Percentiles rank a stretch among this genome's conserved stretches.
phyloP scores from a whole-genome alignment of 306 rosid species.

The Lupinus albus region DNA sequence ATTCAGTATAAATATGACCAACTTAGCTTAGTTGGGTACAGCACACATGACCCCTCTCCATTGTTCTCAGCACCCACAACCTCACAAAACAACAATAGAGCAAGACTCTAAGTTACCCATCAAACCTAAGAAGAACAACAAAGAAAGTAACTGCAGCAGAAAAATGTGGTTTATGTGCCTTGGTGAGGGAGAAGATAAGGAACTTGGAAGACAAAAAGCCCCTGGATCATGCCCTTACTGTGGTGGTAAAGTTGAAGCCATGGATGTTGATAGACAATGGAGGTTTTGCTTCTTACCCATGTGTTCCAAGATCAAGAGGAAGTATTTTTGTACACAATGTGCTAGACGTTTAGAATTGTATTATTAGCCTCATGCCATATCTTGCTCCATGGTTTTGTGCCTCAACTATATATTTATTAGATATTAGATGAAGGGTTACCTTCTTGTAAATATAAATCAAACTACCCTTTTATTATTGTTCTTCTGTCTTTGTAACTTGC shows the following conservation, averaged over 20 bases:
- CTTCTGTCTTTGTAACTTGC: too few relatives aligned
- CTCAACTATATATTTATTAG: too few relatives aligned
- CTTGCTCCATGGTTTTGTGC: too few relatives aligned
- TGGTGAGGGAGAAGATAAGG: conserved; percentile 70
- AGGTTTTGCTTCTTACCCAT: conserved; percentile 70
- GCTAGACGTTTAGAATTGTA: conserved; percentile 66
- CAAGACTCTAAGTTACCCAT: not conserved
- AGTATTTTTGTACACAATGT: conserved; percentile 75
- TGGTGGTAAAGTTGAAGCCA: conserved; percentile 76
- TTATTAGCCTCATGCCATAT: conserved; percentile 31
- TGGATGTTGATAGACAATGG: conserved; percentile 71
- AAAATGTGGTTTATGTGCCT: conserved; percentile 74
- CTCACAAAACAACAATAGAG: not conserved
- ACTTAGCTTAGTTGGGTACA: not conserved
- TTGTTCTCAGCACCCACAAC: not conserved
- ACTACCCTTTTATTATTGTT: too few relatives aligned
- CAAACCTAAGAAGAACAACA: conserved; percentile 18
- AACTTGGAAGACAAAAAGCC: conserved; percentile 73
- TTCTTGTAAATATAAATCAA: too few relatives aligned
- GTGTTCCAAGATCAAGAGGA: conserved; percentile 81
- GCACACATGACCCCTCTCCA: not conserved
- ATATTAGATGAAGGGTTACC: too few relatives aligned
- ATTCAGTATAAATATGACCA: conserved; percentile 13
- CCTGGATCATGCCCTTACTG: conserved; percentile 89
- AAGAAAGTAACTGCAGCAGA: conserved; percentile 15